Evolutionary conservation across 257 asterid species (phyloP), one percentile per base, ranked within the genome.

Genomic region (Solanum pinnatisectum): DNA sequence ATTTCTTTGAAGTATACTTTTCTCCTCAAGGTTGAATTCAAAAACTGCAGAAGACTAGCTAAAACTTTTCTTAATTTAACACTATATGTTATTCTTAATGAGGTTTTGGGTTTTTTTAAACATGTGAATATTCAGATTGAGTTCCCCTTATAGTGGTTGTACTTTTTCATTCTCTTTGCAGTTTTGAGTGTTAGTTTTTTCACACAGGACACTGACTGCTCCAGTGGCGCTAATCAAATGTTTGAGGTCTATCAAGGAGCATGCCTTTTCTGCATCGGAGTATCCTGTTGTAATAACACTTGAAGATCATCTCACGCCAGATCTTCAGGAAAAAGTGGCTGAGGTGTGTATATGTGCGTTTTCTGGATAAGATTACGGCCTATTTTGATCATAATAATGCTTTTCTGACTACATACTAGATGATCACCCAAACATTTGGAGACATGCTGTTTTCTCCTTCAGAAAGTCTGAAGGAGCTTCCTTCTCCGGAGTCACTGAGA

Each of bases 341-440:
- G 84, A 93, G 98, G 98, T 96, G 90, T 49, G 90, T 86, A 68
- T 44, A 68, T 44, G 86, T 30, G 8, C 30, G 52, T 86, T 85
- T 88, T 82, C 73, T 65, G 22, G 63, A 83, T 68, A 87, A 42
- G 36, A 56, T 42, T 33, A 52, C 56, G 35, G 14, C 52, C 74
- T 70, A 20, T 25, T 84, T 70, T 67, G 27, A 85, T 83, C 84
- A 65, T 59, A 33, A 30, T 85, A 86, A 71, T 71, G 56, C 88
- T 87, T 76, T 72, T 83, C 30, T 86, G 59, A 77, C 89, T 87
- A 81, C 52, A 89, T 90, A 89, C 87, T 89, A 95, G 98, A 94
- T 95, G 97, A 94, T 95, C 88, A 91, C 93, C 84, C 91, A 91
- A 92, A 95, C 93, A 87, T 95, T 95, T 91, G 98, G 96, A 89